Evolutionary conservation across 768 basidiomycete species (phyloP).

Genomic region (Phlegmacium glaucopus): DNA sequence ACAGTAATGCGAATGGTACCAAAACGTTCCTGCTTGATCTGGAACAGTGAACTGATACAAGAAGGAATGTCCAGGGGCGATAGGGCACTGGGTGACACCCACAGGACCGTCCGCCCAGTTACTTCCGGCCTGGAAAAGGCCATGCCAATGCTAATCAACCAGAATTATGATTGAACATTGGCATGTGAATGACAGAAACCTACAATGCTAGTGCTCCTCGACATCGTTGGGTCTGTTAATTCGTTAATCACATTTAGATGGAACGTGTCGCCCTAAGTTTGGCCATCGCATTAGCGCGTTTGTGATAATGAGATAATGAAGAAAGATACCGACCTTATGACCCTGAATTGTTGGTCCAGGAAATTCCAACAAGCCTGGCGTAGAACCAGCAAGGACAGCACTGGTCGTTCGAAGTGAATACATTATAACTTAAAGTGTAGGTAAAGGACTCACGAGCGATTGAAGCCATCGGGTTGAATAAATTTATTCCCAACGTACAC

Average conservation of each 20-base stretch:
- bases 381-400: constrained; percentile 21
- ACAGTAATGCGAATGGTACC: constrained; percentile 42
- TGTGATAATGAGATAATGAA: background rate
- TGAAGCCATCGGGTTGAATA: constrained; percentile 52
- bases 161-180: constrained; percentile 47
- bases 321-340: constrained; percentile 13
- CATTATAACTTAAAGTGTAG: background rate
- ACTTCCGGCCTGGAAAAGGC: constrained; percentile 32
- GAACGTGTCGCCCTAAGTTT: constrained; percentile 25
- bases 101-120: constrained; percentile 38
- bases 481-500: constrained; percentile 40
- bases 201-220: constrained; percentile 33
- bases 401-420: constrained; percentile 6
- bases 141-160: constrained; percentile 47
- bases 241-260: constrained; percentile 39
- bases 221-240: constrained; percentile 34
- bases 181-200: background rate
- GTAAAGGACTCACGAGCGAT: constrained; percentile 21
- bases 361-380: constrained; percentile 11
- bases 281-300: background rate
- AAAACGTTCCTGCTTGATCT: constrained; percentile 42
- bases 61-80: constrained; percentile 35
- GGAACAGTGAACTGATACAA: constrained; percentile 16
- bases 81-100: constrained; percentile 40
- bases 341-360: constrained; percentile 25